Base-by-base conservation (phyloP, 257 asterid species). In the Petunia axillaris region DNA sequence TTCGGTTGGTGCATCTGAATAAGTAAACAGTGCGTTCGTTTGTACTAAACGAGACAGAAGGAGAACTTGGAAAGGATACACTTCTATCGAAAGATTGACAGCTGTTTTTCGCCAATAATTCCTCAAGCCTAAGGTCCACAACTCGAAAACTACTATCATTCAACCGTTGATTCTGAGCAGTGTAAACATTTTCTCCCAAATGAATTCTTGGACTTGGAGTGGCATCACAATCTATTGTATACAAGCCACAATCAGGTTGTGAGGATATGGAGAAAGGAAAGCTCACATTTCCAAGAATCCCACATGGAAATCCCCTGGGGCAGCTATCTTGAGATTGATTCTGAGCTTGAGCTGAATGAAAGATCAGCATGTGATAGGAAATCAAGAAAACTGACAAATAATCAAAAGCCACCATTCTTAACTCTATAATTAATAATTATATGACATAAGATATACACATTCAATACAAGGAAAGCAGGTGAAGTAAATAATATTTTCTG, bases 221-320 rank as follows among this genome's bases (percentile, higher is more conserved):
- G 57, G 48, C 41, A 58, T 57, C 80, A 38, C 80, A 76, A 75
- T 55, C 50, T 3, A 75, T n/a, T 3, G 1, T 15, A 1, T 53
- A 75, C 67, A 75, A 14, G 10, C 79, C 79, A 57, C 79, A 75
- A 75, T 1, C 66, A 13, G 79, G 66, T 38, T 52, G 53, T 14
- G 79, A 55, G 3, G 75, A 68, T 3, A 4, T 0, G 4, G 76
- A 68, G 16, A 68, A 68, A 1, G 76, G 76, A 68, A 68, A 68
- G 0, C 4, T 70, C 58, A 70, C 58, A 16, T 9, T 16, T 46
- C 58, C 58, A 16, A 70, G 4, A 1, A 1, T 46, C 0, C 76
- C 76, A 70, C 76, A 70, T 0, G 8, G 0, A 8, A 44, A 70
- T 16, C 4, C 10, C 2, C 25, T 0, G 0, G 37, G 16, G 1